A percentile compares a stretch with the other conserved stretches of the same genome.
These are phyloP conservation scores for Sanghuangporus sanghuang DNA, from an alignment of 1,284 basidiomycete genomes.

Conservation along the genomic window DNA sequence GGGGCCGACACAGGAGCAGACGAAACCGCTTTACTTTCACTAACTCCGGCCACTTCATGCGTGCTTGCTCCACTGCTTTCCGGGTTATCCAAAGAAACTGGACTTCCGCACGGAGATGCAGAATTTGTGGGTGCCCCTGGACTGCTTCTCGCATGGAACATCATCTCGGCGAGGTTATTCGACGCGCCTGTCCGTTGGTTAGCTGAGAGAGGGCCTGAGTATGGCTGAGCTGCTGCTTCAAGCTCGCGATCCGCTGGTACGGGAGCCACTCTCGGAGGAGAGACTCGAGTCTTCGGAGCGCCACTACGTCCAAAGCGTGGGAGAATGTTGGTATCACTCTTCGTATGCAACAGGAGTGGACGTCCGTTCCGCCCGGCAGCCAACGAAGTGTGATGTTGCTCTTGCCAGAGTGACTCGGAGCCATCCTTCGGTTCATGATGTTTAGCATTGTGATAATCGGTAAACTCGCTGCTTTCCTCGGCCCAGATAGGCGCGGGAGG, in stretches of 20 bases:
- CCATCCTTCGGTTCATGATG: conserved; percentile 32
- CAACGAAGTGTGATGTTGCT: conserved; percentile 19
- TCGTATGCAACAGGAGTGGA: conserved; percentile 68
- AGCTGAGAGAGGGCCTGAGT: neutral
- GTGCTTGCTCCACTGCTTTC: conserved; percentile 9
- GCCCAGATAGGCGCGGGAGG: conserved; percentile 54
- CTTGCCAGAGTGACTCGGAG: conserved; percentile 21
- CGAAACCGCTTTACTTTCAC: neutral
- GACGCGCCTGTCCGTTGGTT: conserved; percentile 15
- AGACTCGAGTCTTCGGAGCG: neutral
- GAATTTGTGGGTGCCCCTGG: neutral
- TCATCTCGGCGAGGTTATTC: conserved; percentile 12
- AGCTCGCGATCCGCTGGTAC: conserved; percentile 1
- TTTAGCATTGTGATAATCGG: conserved; percentile 29
- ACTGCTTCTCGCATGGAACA: neutral
- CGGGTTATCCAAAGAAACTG: neutral
- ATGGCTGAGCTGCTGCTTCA: neutral
- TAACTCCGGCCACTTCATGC: neutral
- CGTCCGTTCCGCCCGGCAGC: conserved; percentile 27
- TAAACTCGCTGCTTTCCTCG: conserved; percentile 19
- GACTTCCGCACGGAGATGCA: neutral
- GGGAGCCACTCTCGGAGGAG: conserved; percentile 12
- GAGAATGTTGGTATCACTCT: conserved; percentile 76
- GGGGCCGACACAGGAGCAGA: neutral
- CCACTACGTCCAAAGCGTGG: conserved; percentile 9